Evolutionary conservation across 768 basidiomycete genomes (phyloP).

Genomic region (Boletus tomentosulus): DNA sequence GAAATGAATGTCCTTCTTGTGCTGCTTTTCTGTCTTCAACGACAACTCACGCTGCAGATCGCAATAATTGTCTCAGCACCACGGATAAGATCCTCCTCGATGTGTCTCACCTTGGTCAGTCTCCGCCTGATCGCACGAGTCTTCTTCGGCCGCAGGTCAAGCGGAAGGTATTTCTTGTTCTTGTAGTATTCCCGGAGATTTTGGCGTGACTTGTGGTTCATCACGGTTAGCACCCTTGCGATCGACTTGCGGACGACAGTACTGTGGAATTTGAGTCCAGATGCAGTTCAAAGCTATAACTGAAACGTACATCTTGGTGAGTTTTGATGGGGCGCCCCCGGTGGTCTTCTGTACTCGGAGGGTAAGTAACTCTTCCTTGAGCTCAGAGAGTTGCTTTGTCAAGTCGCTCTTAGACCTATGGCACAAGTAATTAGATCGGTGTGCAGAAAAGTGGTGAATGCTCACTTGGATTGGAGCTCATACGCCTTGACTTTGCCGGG

Average conservation of each 20-base stretch:
- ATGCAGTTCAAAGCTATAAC: neutral
- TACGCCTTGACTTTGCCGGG: conserved; percentile 93
- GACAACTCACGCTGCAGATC: conserved; percentile 68
- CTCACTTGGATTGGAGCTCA: conserved; percentile 94
- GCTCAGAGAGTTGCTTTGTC: conserved; percentile 85
- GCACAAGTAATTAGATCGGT: conserved; percentile 9
- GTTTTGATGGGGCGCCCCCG: conserved; percentile 90
- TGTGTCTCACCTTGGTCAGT: conserved; percentile 70
- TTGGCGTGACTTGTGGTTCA: conserved; percentile 96
- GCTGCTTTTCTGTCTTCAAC: conserved; percentile 86
- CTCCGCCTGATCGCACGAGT: conserved; percentile 97
- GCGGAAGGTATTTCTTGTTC: conserved; percentile 91
- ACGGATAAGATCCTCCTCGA: neutral
- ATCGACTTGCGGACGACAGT: conserved; percentile 97
- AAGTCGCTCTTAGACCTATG: conserved; percentile 94
- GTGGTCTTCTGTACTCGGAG: conserved; percentile 98
- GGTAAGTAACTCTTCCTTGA: conserved; percentile 91
- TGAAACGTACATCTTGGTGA: conserved; percentile 88
- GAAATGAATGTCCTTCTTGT: conserved; percentile 94
- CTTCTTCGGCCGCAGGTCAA: conserved; percentile 97
- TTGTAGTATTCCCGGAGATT: conserved; percentile 98
- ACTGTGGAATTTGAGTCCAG: conserved; percentile 40
- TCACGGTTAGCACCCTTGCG: conserved; percentile 96
- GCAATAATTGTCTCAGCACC: conserved; percentile 4
- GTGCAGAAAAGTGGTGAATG: conserved; percentile 1